Evolutionary conservation across 1,284 basidiomycete genomes (phyloP).

Genomic region (Apiotrichum gamsii): DNA sequence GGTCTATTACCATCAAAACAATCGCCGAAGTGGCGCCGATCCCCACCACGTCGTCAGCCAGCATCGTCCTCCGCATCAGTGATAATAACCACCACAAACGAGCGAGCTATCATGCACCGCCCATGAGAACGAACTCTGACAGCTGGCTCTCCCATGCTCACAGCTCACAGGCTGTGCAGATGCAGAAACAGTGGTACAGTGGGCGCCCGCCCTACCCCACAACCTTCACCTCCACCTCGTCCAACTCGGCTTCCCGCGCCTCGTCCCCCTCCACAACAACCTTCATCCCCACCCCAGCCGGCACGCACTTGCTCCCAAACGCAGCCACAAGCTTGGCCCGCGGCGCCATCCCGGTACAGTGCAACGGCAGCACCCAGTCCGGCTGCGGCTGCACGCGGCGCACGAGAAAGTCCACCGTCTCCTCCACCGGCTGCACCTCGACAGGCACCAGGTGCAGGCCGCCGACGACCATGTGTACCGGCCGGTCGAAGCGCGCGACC

Average conservation of each 20-base stretch:
- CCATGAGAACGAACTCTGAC: no score
- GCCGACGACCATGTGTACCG: constrained; percentile 73
- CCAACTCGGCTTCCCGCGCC: constrained; percentile 32
- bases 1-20: no score
- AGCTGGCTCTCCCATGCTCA: no score
- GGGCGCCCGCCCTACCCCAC: not conserved
- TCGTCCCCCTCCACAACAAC: constrained; percentile 47
- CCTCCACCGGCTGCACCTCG: constrained; percentile 57
- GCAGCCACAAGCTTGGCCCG: constrained; percentile 62
- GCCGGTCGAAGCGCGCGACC: constrained; percentile 56
- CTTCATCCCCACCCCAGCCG: constrained; percentile 64
- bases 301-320: constrained; percentile 61
- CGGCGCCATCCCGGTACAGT: constrained; percentile 68
- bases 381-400: constrained; percentile 57
- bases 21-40: no score
- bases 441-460: constrained; percentile 71
- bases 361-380: constrained; percentile 69
- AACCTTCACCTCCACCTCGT: constrained; percentile 10
- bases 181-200: no score
- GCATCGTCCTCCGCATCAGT: no score
- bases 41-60: no score
- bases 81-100: no score
- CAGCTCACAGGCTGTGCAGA: no score
- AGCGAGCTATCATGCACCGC: no score
- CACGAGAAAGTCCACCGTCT: constrained; percentile 65